A percentile compares a stretch with the other conserved stretches of the same genome.
These are phyloP conservation scores for Phytopythium ostracodes DNA, from an alignment of 352 stramenopile genomes.

Conservation along the genomic window DNA sequence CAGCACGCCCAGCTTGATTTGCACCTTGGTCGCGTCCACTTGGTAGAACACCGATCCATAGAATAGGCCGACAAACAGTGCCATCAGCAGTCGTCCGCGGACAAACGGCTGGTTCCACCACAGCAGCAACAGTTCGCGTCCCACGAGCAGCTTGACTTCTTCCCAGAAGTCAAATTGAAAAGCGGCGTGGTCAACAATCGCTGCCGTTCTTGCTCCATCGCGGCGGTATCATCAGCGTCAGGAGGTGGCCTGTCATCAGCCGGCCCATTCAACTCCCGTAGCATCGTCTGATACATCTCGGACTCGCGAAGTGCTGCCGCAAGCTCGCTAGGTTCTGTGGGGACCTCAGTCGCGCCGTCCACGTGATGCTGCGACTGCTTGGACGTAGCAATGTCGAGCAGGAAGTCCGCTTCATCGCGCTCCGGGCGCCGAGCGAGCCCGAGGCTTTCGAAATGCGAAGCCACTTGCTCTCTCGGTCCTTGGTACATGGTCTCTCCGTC, in stretches of 20 bases:
- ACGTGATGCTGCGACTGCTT: constrained; percentile 9
- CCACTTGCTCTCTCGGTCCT: constrained; percentile 9
- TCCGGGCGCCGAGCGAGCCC: constrained; percentile 9
- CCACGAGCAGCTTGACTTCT: constrained; percentile 2
- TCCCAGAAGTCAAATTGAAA: constrained; percentile 15
- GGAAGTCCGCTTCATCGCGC: constrained; percentile 15
- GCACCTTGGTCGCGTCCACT: constrained; percentile 10
- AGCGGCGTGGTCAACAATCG: constrained; percentile 3
- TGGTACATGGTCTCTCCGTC: constrained; percentile 16
- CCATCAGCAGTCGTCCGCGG: not conserved
- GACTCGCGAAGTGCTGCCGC: not conserved
- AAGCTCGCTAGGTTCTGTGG: not conserved
- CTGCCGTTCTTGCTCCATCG: not conserved
- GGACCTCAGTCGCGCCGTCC: not conserved
- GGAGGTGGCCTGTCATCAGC: not conserved
- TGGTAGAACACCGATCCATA: constrained; percentile 20
- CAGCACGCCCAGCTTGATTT: constrained; percentile 44
- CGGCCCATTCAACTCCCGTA: not conserved
- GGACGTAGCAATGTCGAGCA: constrained; percentile 12
- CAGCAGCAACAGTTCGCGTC: constrained; percentile 34
- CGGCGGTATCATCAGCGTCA: not conserved
- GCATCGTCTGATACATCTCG: not conserved
- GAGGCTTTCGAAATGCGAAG: constrained; percentile 14
- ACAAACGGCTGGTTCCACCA: constrained; percentile 16
- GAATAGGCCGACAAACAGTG: constrained; percentile 11